phyloP scores from a whole-genome alignment of 2,329 filamentous ascomycete genomes.

The Aspergillus aculeatinus region DNA sequence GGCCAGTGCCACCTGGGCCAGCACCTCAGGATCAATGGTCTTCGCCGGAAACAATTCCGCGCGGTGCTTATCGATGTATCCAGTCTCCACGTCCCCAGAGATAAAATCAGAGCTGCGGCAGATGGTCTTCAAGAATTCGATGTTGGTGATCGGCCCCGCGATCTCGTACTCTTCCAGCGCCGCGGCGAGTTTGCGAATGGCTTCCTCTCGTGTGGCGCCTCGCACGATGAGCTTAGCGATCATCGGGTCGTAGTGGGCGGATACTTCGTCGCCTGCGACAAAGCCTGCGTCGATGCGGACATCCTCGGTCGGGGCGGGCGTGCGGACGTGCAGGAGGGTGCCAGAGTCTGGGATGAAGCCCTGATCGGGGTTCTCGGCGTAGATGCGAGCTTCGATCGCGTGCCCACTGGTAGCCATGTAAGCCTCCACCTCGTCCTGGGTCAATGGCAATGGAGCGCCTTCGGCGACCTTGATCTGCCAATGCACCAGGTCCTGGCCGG shows the following conservation, averaged over 20 bases:
- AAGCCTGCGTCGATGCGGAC: conserved; percentile 94
- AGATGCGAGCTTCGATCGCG: conserved; percentile 93
- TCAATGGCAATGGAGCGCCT: conserved; percentile 65
- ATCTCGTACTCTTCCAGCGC: conserved; percentile 89
- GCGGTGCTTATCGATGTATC: conserved; percentile 88
- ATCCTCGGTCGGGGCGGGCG: conserved; percentile 66
- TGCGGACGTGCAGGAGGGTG: conserved; percentile 76
- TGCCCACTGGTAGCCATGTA: conserved; percentile 75
- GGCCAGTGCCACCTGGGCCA: conserved; percentile 82
- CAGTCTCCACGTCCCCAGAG: conserved; percentile 85
- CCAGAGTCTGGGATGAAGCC: conserved; percentile 96
- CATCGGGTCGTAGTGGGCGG: conserved; percentile 97
- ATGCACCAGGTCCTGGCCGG: conserved; percentile 76
- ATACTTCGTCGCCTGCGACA: conserved; percentile 84
- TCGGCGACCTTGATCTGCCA: conserved; percentile 92
- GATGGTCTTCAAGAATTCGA: conserved; percentile 90
- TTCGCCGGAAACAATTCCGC: conserved; percentile 71
- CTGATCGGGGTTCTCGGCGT: conserved; percentile 88
- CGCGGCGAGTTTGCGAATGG: conserved; percentile 75
- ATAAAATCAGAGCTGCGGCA: conserved; percentile 81
- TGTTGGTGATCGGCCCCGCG: conserved; percentile 89
- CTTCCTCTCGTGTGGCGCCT: conserved; percentile 72
- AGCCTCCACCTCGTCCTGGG: conserved; percentile 63
- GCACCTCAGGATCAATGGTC: conserved; percentile 67
- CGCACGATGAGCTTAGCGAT: conserved; percentile 96